Conservation (phyloP, 192 early-diverging fungal species). For the Geosiphon pyriformis region DNA sequence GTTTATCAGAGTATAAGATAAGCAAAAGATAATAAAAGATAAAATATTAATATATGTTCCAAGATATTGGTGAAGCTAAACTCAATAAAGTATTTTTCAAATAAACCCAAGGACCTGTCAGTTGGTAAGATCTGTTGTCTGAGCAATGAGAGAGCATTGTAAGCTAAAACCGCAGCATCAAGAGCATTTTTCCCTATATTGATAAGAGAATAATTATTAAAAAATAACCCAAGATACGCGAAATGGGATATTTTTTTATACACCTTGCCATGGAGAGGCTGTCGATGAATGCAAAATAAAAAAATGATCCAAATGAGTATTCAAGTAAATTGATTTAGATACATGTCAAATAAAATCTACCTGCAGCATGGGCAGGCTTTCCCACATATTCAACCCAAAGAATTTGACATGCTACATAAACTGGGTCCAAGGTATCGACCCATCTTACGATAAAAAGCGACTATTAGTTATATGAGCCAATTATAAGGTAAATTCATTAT, state of each 20-base stretch:
- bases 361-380: slow-evolving; percentile 64
- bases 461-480: background rate
- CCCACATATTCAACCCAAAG: slow-evolving; percentile 64
- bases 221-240: no score
- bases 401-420: slow-evolving; percentile 38
- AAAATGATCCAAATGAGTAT: background rate
- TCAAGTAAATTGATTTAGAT: background rate
- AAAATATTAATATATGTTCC: no score
- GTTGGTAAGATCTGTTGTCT: slow-evolving; percentile 68
- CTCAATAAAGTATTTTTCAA: background rate
- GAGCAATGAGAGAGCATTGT: slow-evolving; percentile 58
- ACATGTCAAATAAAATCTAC: slow-evolving; percentile 21
- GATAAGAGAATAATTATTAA: background rate
- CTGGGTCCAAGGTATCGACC: no score
- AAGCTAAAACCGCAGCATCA: slow-evolving; percentile 62
- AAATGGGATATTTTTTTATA: no score
- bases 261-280: background rate
- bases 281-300: background rate
- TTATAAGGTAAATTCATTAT: background rate
- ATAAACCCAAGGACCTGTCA: slow-evolving; percentile 30
- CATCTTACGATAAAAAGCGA: no score
- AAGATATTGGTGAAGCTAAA: no score
- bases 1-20: background rate
- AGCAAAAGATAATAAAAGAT: background rate
- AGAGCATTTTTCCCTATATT: slow-evolving; percentile 66